A percentile compares a stretch with the other conserved stretches of the same genome.
Conservation (phyloP, 2,329 filamentous ascomycete genomes). For the Phaeoacremonium minimum region DNA sequence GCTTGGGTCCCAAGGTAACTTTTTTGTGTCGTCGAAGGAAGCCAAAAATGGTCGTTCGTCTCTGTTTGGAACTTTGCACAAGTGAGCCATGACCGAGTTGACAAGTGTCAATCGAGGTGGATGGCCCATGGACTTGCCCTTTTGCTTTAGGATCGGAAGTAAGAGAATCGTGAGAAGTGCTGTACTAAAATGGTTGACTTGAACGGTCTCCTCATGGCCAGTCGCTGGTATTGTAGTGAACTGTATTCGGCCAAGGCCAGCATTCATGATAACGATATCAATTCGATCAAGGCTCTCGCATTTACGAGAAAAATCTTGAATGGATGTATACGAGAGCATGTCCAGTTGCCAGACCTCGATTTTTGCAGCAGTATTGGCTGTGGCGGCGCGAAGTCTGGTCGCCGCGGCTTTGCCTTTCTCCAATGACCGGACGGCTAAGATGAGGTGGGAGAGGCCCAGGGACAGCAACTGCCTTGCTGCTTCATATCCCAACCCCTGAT, state of each 20-base stretch:
- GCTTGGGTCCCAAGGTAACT: constrained; percentile 5
- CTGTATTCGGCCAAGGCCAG: neutral
- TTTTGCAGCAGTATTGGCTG: neutral
- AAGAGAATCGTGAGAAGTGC: constrained; percentile 1
- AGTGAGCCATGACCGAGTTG: constrained; percentile 19
- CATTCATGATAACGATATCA: constrained; percentile 4
- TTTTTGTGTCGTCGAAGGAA: constrained; percentile 21
- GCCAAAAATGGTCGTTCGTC: constrained; percentile 16
- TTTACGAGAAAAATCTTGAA: constrained; percentile 1
- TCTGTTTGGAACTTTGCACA: constrained; percentile 16
- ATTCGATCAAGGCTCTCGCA: neutral
- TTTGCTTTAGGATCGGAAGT: constrained; percentile 1
- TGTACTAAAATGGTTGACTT: constrained; percentile 4
- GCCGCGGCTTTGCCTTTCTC: constrained; percentile 20
- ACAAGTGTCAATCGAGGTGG: constrained; percentile 20
- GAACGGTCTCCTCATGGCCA: constrained; percentile 1
- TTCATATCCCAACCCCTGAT: constrained; percentile 35
- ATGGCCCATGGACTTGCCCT: constrained; percentile 6
- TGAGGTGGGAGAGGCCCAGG: constrained; percentile 27
- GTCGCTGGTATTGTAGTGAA: neutral
- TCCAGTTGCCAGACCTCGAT: constrained; percentile 5
- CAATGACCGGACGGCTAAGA: constrained; percentile 32
- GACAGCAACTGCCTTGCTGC: constrained; percentile 29
- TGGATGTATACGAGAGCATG: constrained; percentile 4
- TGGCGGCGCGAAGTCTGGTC: neutral